Evolutionary conservation across 1,139 yeast species (phyloP).

Genomic region (Kodamaea sp.): DNA sequence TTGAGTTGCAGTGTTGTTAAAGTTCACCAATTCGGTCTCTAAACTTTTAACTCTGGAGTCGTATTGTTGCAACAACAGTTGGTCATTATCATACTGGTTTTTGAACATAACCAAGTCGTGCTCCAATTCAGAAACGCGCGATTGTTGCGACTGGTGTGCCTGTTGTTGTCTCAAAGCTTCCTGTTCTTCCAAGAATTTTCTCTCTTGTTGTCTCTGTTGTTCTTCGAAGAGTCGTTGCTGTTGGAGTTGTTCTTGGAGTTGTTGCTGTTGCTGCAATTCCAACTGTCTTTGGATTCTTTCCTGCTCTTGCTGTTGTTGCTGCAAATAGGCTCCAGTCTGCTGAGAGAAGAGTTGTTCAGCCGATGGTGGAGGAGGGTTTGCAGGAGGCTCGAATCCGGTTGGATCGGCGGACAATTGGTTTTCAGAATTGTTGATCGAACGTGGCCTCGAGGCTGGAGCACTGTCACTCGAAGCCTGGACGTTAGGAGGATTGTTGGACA

Average conservation of each 20-base stretch:
- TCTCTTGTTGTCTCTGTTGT: slow-evolving; percentile 69
- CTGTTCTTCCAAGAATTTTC: slow-evolving; percentile 49
- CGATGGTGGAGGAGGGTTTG: slow-evolving; percentile 39
- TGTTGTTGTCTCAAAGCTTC: slow-evolving; percentile 68
- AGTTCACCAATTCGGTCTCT: slow-evolving; percentile 68
- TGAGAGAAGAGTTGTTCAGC: slow-evolving; percentile 47
- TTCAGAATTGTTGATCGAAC: slow-evolving; percentile 27
- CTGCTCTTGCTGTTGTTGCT: slow-evolving; percentile 63
- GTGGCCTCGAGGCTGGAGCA: slow-evolving; percentile 39
- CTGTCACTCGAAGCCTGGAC: slow-evolving; percentile 44
- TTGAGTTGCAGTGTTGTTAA: slow-evolving; percentile 67
- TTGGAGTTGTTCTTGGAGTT: slow-evolving; percentile 50
- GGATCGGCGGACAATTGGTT: slow-evolving; percentile 36
- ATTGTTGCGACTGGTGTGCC: slow-evolving; percentile 71
- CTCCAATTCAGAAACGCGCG: slow-evolving; percentile 78
- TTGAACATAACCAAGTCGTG: slow-evolving; percentile 75
- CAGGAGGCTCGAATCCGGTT: slow-evolving; percentile 28
- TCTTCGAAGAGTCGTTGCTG: slow-evolving; percentile 68
- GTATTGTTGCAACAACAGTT: slow-evolving; percentile 79
- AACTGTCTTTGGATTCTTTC: slow-evolving; percentile 65
- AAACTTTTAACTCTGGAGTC: slow-evolving; percentile 82
- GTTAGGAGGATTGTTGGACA: slow-evolving; percentile 70
- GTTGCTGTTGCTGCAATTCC: slow-evolving; percentile 47
- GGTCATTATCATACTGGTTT: slow-evolving; percentile 87
- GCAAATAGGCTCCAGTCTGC: slow-evolving; percentile 44